Evolutionary conservation across 495 filamentous ascomycete species (phyloP).

Genomic region (Penicillium bialowiezense): DNA sequence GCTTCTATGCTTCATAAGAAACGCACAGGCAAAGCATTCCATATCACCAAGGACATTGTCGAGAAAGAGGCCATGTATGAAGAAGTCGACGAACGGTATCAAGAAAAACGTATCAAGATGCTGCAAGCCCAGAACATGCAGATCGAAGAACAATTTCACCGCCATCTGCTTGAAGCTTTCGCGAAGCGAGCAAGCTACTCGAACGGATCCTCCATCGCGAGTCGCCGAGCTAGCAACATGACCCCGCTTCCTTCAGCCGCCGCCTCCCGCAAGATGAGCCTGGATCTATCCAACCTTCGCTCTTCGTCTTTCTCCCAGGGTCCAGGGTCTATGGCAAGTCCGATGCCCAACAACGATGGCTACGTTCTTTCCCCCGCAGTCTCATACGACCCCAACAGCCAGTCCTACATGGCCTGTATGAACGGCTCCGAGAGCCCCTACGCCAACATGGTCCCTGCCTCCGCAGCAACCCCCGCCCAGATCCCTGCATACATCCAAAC

Average conservation of each 20-base stretch:
- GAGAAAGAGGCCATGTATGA: constrained; percentile 96
- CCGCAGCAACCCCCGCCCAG: constrained; percentile 26
- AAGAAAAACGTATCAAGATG: constrained; percentile 43
- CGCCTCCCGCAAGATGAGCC: constrained; percentile 38
- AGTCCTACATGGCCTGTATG: constrained; percentile 27
- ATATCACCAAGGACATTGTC: constrained; percentile 85
- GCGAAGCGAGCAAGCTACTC: constrained; percentile 21
- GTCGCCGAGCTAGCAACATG: constrained; percentile 20
- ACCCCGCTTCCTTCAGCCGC: constrained; percentile 28
- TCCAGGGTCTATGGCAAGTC: constrained; percentile 19
- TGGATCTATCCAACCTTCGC: constrained; percentile 37
- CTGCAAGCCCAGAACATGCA: constrained; percentile 43
- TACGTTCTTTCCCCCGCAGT: constrained; percentile 33
- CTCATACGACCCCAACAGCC: constrained; percentile 20
- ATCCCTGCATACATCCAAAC: constrained; percentile 18
- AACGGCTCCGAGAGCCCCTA: constrained; percentile 12
- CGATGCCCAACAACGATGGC: constrained; percentile 15
- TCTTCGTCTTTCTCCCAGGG: constrained; percentile 29
- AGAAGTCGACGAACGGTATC: constrained; percentile 76
- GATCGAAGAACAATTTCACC: constrained; percentile 41
- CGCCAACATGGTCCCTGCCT: constrained; percentile 13
- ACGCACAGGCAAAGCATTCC: constrained; percentile 79
- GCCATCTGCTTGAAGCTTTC: constrained; percentile 37
- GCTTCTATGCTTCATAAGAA: constrained; percentile 89
- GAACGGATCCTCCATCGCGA: constrained; percentile 17